Evolutionary conservation across 2,329 filamentous ascomycete genomes (phyloP).

Genomic region (Drechslerella dactyloides): DNA sequence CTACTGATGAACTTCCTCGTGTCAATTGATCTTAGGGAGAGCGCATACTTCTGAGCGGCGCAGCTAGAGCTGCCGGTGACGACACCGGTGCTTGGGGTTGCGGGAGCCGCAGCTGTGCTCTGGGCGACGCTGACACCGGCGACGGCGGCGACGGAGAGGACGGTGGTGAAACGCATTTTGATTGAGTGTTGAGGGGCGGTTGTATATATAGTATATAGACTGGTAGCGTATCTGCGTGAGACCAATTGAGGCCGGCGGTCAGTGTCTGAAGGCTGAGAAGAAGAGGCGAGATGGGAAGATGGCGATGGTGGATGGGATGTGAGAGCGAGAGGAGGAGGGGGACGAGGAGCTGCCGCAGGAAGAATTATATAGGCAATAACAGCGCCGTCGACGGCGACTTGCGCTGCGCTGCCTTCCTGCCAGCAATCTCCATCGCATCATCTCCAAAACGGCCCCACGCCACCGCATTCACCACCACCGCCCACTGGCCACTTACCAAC

Average conservation of each 20-base stretch:
- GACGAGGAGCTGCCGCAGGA: neutral
- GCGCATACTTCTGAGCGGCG: constrained; percentile 24
- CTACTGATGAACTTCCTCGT: too few species aligned
- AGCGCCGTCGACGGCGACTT: neutral
- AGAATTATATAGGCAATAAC: neutral
- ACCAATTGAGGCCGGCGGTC: constrained; percentile 11
- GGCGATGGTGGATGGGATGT: neutral
- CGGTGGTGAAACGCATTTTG: constrained; percentile 52
- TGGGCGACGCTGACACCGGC: constrained; percentile 55
- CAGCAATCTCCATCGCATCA: too few species aligned
- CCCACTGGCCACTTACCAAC: too few species aligned
- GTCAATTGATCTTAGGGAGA: neutral
- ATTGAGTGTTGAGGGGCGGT: constrained; percentile 10
- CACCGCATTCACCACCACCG: too few species aligned
- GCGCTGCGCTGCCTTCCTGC: too few species aligned
- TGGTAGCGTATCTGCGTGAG: constrained; percentile 14
- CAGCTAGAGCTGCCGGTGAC: constrained; percentile 20
- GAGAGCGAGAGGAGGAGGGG: neutral
- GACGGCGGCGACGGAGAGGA: constrained; percentile 54
- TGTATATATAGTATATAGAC: constrained; percentile 20
- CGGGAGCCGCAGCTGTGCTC: constrained; percentile 1
- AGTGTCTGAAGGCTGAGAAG: neutral
- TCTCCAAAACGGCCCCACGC: too few species aligned
- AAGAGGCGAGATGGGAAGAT: neutral
- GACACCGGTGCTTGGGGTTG: neutral